A percentile compares a stretch with the other conserved stretches of the same genome.
phyloP scores from a whole-genome alignment of 345 rosid species.

The Salix exigua region DNA sequence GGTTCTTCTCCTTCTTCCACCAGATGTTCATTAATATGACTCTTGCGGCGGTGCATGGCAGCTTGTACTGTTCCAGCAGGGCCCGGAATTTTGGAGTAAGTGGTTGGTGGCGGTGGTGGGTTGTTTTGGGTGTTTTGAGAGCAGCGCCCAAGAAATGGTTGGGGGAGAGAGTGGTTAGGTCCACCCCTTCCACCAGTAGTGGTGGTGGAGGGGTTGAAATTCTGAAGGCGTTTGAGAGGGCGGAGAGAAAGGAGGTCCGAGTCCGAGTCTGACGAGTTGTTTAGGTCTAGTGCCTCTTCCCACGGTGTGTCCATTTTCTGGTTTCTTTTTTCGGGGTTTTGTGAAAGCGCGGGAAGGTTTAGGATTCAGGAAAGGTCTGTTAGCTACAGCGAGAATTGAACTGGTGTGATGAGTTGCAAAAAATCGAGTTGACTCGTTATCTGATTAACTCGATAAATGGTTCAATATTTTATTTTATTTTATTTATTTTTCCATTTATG shows the following conservation, averaged over 20 bases:
- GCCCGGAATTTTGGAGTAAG: conserved; percentile 52
- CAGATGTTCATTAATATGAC: conserved; percentile 15
- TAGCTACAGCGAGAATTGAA: too few relatives aligned
- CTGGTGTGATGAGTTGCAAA: too few relatives aligned
- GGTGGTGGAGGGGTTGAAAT: conserved; percentile 3
- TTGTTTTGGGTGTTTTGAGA: conserved; percentile 7
- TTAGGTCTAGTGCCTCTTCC: conserved; percentile 62
- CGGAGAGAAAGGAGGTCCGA: conserved; percentile 47
- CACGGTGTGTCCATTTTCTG: conserved; percentile 41
- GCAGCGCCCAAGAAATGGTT: conserved; percentile 23
- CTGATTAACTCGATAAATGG: too few relatives aligned
- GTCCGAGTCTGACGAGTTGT: conserved; percentile 39
- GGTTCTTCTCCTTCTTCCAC: conserved; percentile 22
- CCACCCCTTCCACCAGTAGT: conserved; percentile 15
- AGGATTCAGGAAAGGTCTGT: neutral
- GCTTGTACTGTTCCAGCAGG: conserved; percentile 66
- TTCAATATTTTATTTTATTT: too few relatives aligned
- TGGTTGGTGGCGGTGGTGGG: conserved; percentile 1
- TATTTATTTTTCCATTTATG: too few relatives aligned
- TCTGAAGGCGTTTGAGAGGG: conserved; percentile 52
- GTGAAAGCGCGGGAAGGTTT: conserved; percentile 10
- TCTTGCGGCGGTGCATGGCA: conserved; percentile 56
- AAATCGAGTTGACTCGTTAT: too few relatives aligned
- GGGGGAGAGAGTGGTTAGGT: conserved; percentile 6
- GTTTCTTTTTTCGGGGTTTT: neutral